Base-by-base conservation (phyloP, 371 early-diverging fungal species). In the Mortierella sp. region DNA sequence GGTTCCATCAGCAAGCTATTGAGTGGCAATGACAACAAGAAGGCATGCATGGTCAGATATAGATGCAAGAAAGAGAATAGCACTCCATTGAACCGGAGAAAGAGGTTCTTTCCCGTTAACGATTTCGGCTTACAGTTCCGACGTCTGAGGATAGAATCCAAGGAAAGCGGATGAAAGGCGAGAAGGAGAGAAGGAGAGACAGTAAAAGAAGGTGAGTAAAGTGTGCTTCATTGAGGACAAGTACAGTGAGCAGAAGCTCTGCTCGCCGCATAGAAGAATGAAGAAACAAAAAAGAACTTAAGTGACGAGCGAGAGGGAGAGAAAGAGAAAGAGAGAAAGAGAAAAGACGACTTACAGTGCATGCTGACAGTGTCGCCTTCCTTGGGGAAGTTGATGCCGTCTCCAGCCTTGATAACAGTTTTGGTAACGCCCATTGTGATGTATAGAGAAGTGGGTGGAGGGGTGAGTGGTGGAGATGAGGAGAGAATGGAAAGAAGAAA, bases 311-410 rank as follows among this genome's bases (percentile, higher is more conserved):
- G 24, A 13, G 19, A 42, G 31, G 19, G 7, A 24, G 0, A 68
- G 93, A 63, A 95, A n/a, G n/a, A n/a, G n/a, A n/a, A n/a, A n/a
- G 24, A 13, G 19, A 42, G 31, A 26, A 14, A 24, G 0, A 68
- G 93, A 63, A 95, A n/a, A 19, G 19, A 19, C 19, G 34, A 94
- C 77, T 83, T 89, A 82, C 96, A 96, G 92, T 96, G 96, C 80
- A 96, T 96, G 73, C 88, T 80, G 42, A 95, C 92, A 13, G 57
- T 91, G 78, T 95, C 91, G 74, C 95, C 97, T 38, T 73, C 72
- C 95, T 97, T 95, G 92, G 98, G 98, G 94, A 93, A 98, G 93
- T 89, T 93, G 16, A 52, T 48, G 68, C 95, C 95, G 88, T 97
- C 95, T 74, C 98, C 98, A 68, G 94, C 71, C 44, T 83, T 45